Base-by-base conservation (phyloP, 495 filamentous ascomycete genomes). In the Penicillium pancosmium region DNA sequence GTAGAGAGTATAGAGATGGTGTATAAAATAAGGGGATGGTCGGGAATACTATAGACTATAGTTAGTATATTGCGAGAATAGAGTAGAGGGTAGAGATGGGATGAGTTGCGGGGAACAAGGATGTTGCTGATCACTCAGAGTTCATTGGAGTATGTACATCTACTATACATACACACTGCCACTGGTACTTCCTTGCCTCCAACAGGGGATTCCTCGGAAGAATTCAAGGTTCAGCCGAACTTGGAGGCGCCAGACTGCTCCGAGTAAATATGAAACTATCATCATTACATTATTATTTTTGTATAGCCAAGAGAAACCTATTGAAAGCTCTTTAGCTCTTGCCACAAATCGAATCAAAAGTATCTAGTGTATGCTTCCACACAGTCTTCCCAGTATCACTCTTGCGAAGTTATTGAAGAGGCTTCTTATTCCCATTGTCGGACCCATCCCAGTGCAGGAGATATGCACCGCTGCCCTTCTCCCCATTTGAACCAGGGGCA, bases 381-480 rank as follows among this genome's bases (percentile, higher is more conserved):
- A 68, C 59, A 33, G 34, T 52, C 46, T 53, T 55, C n/a, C 63
- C 59, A 8, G 61, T 56, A 11, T 61, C 59, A n/a, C 61, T 61
- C 47, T 66, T 35, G 36, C 61, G 63, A 54, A 58, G 56, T 4
- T 52, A 52, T 35, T 62, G 52, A 50, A 60, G 46, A 36, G 55
- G 25, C 34, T 63, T 62, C 35, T 55, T 40, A 13, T 71, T 66
- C 8, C 54, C 56, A 35, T 50, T 56, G 31, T 49, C 57, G 4
- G 64, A 56, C 5, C 64, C 64, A 60, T 64, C 57, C 59, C 63
- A 68, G 13, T 43, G 15, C 9, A 69, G 16, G 19, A 54, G 53
- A 61, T 67, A 65, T 33, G 61, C 61, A 8, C 68, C 66, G 38
- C 59, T 63, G 9, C 62, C 70, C 15, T 55, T 65, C 11, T 41